Base-by-base conservation (phyloP, 2,329 filamentous ascomycete species). In the Trichoderma guizhouense region DNA sequence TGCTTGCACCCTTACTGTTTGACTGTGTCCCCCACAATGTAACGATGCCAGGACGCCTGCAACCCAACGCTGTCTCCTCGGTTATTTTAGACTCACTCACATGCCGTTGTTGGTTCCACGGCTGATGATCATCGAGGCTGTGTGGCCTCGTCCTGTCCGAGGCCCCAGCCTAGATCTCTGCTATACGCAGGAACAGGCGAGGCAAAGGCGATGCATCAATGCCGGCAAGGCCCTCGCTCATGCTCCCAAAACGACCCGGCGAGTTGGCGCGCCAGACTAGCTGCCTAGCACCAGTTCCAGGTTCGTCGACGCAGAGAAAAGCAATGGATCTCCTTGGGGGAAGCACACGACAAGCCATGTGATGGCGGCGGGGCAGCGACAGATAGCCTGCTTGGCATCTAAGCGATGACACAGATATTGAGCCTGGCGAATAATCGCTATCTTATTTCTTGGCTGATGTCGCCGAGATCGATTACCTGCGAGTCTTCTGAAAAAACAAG, bases 381-480 rank as follows among this genome's bases (percentile, higher is more conserved):
- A 47, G 67, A 62, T 69, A 62, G 67, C 67, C 39, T 61, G 57
- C 67, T 69, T 69, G 67, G 67, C 67, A 61, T 32, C n/a, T 53
- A 62, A 69, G 67, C 67, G 67, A 69, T 39, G 67, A 53, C 55
- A 36, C 57, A 39, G 34, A 69, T 61, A 69, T 66, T 64, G 61
- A 39, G 15, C 24, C 26, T 32, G 61, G 15, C 51, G 51, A 36
- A 43, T 57, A 28, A 67, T 67, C 21, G 32, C 64, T 21, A 58
- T 67, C 64, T 67, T 3, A 11, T 60, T 53, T 3, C 34, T 28
- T 21, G 32, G 21, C 34, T 60, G 28, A 32, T 18, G 26, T 14
- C 65, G 53, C 65, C 18, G 26, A 32, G 61, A 64, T 64, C 36
- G 32, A 67, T 26, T 28, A 55, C 30, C 47, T 51, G 30, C 43